These are phyloP conservation scores for Tetrahymena thermophila DNA, from an alignment of 73 alveolate species.

Conservation along the genomic window DNA sequence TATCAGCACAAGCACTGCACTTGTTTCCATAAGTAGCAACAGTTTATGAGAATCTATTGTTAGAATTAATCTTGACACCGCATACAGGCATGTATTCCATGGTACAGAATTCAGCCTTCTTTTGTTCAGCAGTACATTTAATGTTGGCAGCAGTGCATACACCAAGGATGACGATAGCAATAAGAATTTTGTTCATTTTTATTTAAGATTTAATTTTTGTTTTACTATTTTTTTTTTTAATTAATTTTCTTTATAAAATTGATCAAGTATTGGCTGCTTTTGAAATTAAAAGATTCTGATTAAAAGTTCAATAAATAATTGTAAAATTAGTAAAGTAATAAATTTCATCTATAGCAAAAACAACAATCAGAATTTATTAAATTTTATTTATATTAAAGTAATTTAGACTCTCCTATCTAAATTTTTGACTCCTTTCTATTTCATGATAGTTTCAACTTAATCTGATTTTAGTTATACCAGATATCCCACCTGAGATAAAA, in stretches of 20 bases:
- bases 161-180: not conserved
- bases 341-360: not conserved
- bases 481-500: not conserved
- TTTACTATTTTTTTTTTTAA: not conserved
- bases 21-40: not conserved
- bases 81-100: not conserved
- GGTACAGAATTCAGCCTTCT: not conserved
- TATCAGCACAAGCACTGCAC: not conserved
- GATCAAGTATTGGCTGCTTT: not conserved
- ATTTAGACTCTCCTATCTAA: not conserved
- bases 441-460: not conserved
- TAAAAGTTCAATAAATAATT: not conserved
- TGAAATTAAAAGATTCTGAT: not conserved
- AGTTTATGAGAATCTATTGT: not conserved
- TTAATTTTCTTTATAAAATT: too few species aligned
- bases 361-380: not conserved
- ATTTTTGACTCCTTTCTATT: not conserved
- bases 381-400: too few species aligned
- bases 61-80: not conserved
- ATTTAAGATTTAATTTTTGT: not conserved
- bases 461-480: not conserved
- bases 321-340: not conserved
- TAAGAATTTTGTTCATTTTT: not conserved
- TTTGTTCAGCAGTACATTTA: not conserved
- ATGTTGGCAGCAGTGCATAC: not conserved